Evolutionary conservation across 176 grass and related monocot species (phyloP), one percentile per base, ranked within the genome.

Genomic region (Dendrocalamus sinicus): DNA sequence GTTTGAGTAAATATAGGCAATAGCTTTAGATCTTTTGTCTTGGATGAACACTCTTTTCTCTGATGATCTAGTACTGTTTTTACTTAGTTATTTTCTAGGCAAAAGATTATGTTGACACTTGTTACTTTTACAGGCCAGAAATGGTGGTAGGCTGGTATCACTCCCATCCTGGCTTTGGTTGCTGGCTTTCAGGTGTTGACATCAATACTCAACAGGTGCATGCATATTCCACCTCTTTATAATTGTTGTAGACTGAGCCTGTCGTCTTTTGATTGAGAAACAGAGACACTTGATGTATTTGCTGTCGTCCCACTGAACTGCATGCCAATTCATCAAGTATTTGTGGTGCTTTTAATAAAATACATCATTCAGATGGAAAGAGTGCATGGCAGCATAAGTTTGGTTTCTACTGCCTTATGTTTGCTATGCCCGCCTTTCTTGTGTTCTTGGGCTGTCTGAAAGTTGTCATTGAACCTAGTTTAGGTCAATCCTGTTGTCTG

Each of bases 141-240:
- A 98, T 98, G 96, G 96, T 98, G 64, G 96, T 98, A 44, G 96
- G 96, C n/a, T 98, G 96, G 96, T 98, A 98, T 62, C 96, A 98
- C 76, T 98, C 96, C 73, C 96, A 98, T 90, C 96, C 93, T 79
- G 96, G 93, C 12, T 98, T 98, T 72, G 96, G 93, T 81, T 94
- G 93, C 77, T 98, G 96, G 96, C 86, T 98, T 35, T 98, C 96
- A 72, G 93, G 96, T 60, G 93, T 98, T 20, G 96, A 98, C 65
- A 98, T 98, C 84, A 98, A 98, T 79, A 98, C 96, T 53, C 96
- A 98, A 58, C 93, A 98, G 96, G 96, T 98, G 22, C 62, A 12
- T 81, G 40, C 16, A 50, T 65, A 40, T 57, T 19, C 37, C 11
- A 54, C 50, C 55, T 63, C 67, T 39, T 63, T 22, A 40, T 68